Evolutionary conservation across 179 eudicot genomes (phyloP).

Genomic region (Beta corolliflora): DNA sequence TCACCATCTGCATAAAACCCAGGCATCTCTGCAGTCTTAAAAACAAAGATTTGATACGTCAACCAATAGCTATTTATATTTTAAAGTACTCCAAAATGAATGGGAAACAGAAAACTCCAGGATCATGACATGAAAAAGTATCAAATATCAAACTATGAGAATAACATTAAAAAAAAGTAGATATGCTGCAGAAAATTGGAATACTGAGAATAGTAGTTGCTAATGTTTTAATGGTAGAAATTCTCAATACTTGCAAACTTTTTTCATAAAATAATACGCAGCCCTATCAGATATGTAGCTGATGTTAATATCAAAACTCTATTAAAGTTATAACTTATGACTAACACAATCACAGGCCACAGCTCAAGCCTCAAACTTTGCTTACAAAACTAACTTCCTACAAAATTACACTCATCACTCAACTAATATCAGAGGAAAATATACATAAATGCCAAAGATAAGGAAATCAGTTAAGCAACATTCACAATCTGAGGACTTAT

Average conservation of each 20-base stretch:
- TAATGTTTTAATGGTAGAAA: background rate
- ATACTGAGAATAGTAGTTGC: background rate
- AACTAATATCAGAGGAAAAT: background rate
- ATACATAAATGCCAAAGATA: background rate
- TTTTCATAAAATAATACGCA: background rate
- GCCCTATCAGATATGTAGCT: background rate
- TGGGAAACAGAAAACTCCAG: background rate
- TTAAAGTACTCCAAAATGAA: background rate
- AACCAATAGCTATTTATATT: conserved; percentile 3
- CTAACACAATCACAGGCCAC: background rate
- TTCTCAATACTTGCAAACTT: background rate
- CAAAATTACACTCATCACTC: too few species aligned
- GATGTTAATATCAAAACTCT: background rate
- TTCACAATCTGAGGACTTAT: background rate
- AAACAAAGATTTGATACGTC: conserved; percentile 23
- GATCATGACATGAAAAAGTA: background rate
- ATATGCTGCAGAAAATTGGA: background rate
- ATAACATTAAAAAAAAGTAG: too few species aligned
- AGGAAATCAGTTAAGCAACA: background rate
- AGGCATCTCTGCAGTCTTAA: conserved; percentile 99
- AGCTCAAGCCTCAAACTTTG: background rate
- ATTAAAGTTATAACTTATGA: background rate
- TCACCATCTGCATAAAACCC: conserved; percentile 86
- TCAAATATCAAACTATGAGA: background rate
- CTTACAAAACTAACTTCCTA: background rate